Conservation (phyloP, 176 grass and related monocot species). For the Paspalum vaginatum region DNA sequence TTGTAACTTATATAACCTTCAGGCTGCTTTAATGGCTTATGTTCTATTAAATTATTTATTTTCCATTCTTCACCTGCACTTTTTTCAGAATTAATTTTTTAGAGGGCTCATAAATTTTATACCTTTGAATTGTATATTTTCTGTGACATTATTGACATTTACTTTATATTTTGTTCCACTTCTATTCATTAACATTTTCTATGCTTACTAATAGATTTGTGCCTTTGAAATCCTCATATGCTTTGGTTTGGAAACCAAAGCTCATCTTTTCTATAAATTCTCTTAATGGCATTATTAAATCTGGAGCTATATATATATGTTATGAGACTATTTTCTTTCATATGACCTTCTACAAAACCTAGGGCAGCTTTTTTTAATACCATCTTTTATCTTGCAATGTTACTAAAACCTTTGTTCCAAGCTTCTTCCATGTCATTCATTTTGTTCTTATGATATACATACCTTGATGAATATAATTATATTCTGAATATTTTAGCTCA, state of each 20-base stretch:
- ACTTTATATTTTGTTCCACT: not conserved
- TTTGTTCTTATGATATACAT: constrained; percentile 1
- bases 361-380: not conserved
- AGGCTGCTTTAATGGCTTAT: not conserved
- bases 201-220: no score
- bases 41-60: not conserved
- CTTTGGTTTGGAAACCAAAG: not conserved
- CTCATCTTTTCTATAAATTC: no score
- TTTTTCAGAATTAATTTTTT: not conserved
- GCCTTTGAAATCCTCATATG: no score
- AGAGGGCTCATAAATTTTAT: not conserved
- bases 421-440: not conserved
- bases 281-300: no score
- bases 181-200: not conserved
- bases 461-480: not conserved
- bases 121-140: not conserved
- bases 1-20: no score
- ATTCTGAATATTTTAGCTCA: not conserved
- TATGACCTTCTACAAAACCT: not conserved
- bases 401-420: not conserved
- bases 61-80: constrained; percentile 13
- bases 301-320: no score
- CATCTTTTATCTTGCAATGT: no score
- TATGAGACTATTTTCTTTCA: not conserved
- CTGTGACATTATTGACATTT: not conserved